Evolutionary conservation across 257 asterid genomes (phyloP), one percentile per base, ranked within the genome.

Genomic region (Petunia secreta): DNA sequence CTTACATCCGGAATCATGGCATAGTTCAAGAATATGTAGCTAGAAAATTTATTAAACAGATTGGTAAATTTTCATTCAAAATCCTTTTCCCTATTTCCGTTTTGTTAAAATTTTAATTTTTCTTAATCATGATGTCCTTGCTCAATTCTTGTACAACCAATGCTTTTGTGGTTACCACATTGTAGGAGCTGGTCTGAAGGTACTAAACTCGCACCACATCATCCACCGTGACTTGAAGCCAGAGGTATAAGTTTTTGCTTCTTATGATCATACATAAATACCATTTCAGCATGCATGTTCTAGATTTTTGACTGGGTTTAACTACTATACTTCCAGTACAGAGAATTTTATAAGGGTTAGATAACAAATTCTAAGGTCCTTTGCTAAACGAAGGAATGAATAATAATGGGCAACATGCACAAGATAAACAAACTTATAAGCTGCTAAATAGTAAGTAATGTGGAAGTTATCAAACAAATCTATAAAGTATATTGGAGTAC

Each of bases 201-300:
- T 88, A 68, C 66, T 90, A 73, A 84, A 82, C 41, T 82, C 75
- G 8, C 86, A 85, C 53, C 83, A 68, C 71, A 81, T 90, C 38
- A 79, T 90, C 71, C 90, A 87, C 60, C 89, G 88, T 38, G 92
- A 88, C 81, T 84, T 90, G 87, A 90, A 90, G 83, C 91, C 92
- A 34, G 89, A 88, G 90, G 93, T 90, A 71, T 3, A 71, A 25
- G 34, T 13, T 48, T 71, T 71, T 46, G 1, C 8, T 36, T 71
- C 60, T 71, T 41, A 41, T 41, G 54, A 67, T 71, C 6, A 1
- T 50, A 71, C 10, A 50, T 13, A 46, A 40, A 48, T 48, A 10
- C 5, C 11, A 34, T 10, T 71, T 48, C 60, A 34, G 50, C 34
- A 25, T 0, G 0, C 44, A 11, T 34, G 9, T 43, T 44, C 75